phyloP scores from a whole-genome alignment of 495 filamentous ascomycete genomes.

The Pyrenula aspistea region DNA sequence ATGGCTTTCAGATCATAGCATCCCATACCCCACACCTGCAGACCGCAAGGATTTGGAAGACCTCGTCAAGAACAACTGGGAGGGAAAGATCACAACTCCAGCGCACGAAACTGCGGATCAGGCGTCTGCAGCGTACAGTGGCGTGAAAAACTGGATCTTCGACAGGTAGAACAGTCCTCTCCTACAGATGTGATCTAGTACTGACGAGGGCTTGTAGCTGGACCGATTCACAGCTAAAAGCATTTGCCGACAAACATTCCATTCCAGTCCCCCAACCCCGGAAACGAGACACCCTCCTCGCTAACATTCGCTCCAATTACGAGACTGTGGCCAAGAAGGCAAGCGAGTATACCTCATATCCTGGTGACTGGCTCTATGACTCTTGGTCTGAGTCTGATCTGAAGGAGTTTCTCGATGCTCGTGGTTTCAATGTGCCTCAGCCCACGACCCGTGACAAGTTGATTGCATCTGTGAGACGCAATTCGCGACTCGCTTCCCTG shows the following conservation, averaged over 20 bases:
- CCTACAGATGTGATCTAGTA: background rate
- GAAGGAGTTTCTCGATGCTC: slow-evolving; percentile 79
- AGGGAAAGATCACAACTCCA: slow-evolving; percentile 48
- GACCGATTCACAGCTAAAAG: slow-evolving; percentile 78
- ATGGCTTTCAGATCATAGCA: slow-evolving; percentile 84
- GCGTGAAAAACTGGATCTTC: slow-evolving; percentile 84
- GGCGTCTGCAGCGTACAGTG: slow-evolving; percentile 53
- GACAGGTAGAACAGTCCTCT: slow-evolving; percentile 51
- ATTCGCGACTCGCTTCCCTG: slow-evolving; percentile 67
- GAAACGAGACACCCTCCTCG: slow-evolving; percentile 70
- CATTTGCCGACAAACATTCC: slow-evolving; percentile 78
- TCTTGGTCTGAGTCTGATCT: slow-evolving; percentile 71
- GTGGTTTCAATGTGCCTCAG: slow-evolving; percentile 80
- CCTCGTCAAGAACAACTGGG: slow-evolving; percentile 82
- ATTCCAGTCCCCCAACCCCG: slow-evolving; percentile 80
- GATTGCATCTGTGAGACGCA: slow-evolving; percentile 80
- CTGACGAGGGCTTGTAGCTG: slow-evolving; percentile 41
- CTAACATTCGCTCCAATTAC: slow-evolving; percentile 69
- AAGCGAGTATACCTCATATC: slow-evolving; percentile 70
- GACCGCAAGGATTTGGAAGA: slow-evolving; percentile 78
- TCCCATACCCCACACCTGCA: slow-evolving; percentile 74
- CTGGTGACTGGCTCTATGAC: slow-evolving; percentile 92
- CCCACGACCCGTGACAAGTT: slow-evolving; percentile 77
- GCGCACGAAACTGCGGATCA: slow-evolving; percentile 71
- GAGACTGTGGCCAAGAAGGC: slow-evolving; percentile 70